phyloP scores from a whole-genome alignment of 441 rosid genomes.

The Theobroma grandiflorum region DNA sequence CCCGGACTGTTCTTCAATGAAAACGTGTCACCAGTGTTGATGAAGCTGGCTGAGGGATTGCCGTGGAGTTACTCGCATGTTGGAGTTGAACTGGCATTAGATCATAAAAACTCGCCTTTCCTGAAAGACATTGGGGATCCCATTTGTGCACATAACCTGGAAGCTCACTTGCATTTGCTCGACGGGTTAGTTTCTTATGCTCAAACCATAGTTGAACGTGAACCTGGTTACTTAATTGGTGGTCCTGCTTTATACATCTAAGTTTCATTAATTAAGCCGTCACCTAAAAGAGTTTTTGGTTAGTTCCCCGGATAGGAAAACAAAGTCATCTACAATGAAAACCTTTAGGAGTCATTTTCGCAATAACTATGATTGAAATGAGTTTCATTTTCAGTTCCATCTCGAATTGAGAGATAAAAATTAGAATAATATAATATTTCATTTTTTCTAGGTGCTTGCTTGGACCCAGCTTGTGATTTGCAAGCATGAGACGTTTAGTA shows the following conservation, averaged over 20 bases:
- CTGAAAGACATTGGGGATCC: slow-evolving; percentile 60
- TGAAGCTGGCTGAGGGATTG: slow-evolving; percentile 59
- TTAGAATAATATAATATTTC: neutral
- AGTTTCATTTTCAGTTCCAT: neutral
- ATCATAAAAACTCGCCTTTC: slow-evolving; percentile 76
- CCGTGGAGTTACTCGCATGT: slow-evolving; percentile 93
- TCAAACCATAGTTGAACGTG: neutral
- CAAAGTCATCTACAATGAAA: neutral
- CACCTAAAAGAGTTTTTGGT: neutral
- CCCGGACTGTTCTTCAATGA: slow-evolving; percentile 73
- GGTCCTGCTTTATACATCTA: neutral
- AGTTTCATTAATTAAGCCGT: neutral
- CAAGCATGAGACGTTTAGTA: neutral
- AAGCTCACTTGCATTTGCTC: slow-evolving; percentile 78
- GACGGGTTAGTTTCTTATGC: slow-evolving; percentile 65
- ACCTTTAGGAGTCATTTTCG: neutral
- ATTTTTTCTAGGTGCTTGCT: neutral
- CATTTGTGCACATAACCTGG: slow-evolving; percentile 72
- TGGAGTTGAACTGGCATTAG: slow-evolving; percentile 74
- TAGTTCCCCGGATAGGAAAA: neutral
- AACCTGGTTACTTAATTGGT: neutral
- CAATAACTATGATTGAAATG: neutral
- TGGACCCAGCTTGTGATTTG: neutral
- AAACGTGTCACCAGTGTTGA: slow-evolving; percentile 43
- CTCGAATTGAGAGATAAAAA: neutral